phyloP scores from a whole-genome alignment of 1,284 basidiomycete species.

The Amylostereum chailletii region DNA sequence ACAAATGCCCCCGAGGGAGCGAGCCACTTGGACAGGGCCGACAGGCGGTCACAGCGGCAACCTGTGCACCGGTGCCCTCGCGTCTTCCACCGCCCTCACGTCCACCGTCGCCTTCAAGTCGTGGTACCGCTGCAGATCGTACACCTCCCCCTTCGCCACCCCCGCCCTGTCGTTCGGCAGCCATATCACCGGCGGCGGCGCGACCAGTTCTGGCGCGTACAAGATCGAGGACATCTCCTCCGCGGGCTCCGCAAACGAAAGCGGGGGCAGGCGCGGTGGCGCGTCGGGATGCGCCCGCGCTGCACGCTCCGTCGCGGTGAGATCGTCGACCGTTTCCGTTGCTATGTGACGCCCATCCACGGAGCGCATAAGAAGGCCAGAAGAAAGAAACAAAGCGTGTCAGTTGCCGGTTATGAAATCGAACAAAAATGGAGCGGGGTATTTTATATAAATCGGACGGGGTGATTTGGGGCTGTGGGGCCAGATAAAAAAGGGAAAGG shows the following conservation, averaged over 20 bases:
- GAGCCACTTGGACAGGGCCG: too few species aligned
- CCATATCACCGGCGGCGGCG: slow-evolving; percentile 73
- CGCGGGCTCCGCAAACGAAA: slow-evolving; percentile 64
- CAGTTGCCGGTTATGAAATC: neutral
- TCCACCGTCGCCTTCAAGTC: slow-evolving; percentile 56
- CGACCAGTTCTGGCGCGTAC: slow-evolving; percentile 73
- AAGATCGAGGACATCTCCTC: slow-evolving; percentile 69
- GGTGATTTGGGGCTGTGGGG: neutral
- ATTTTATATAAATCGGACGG: neutral
- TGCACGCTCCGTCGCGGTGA: slow-evolving; percentile 67
- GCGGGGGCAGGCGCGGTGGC: slow-evolving; percentile 60
- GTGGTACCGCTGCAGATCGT: slow-evolving; percentile 64
- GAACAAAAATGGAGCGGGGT: slow-evolving; percentile 1
- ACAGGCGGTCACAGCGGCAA: slow-evolving; percentile 1
- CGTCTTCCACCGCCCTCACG: slow-evolving; percentile 50
- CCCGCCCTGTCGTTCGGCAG: slow-evolving; percentile 67
- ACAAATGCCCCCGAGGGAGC: too few species aligned
- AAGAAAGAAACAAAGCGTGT: slow-evolving; percentile 1
- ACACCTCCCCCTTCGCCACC: slow-evolving; percentile 61
- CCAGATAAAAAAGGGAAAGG: neutral
- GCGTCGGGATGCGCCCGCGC: slow-evolving; percentile 72
- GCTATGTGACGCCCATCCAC: slow-evolving; percentile 24
- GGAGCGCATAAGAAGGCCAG: neutral
- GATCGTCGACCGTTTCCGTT: slow-evolving; percentile 71
- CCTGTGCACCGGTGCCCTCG: slow-evolving; percentile 25